Evolutionary conservation across 371 early-diverging fungal species (phyloP), one percentile per base, ranked within the genome.

Genomic region (Syncephalastrum contaminatum): DNA sequence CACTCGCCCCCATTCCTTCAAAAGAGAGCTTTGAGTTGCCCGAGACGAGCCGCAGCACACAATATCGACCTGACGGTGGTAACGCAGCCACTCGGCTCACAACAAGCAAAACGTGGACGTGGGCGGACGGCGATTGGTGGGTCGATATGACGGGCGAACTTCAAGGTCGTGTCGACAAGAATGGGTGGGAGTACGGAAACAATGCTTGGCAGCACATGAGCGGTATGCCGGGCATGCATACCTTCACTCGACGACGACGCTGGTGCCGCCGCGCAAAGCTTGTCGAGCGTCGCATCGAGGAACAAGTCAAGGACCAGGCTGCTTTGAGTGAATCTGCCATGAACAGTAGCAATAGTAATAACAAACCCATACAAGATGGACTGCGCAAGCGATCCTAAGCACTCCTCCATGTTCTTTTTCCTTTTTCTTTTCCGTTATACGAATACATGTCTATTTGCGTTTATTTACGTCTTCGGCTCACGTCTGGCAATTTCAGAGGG

Each of bases 101-200:
- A 1, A 69, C 58, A 4, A 50, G 50, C 20, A 77, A 77, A 43
- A 53, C 58, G 14, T 77, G 77, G 77, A 60, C 49, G 7, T 77
- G 77, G 77, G 73, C 58, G 0, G 77, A 77, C 27, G 62, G 60
- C 14, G 77, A 77, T 53, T 77, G 77, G 77, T 77, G 77, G 77
- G 77, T 77, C 5, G 77, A 77, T 49, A 77, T 77, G 77, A 77
- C 73, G 3, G 71, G 71, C 2, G 71, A 69, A 22, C 25, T 73
- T 15, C 49, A 64, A 19, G 67, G 64, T 8, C 65, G 66, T 22
- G 64, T 77, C 8, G 77, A 77, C 49, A 69, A 64, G 12, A 69
- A 77, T 57, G 77, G 77, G 0, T 77, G 77, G 77, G 67, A 70
- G 25, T 77, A 77, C n/a, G 66, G 72, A 8, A 77, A 77, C 48